Conservation (phyloP, 352 stramenopile species). For the Phytophthora pseudosyringae region DNA sequence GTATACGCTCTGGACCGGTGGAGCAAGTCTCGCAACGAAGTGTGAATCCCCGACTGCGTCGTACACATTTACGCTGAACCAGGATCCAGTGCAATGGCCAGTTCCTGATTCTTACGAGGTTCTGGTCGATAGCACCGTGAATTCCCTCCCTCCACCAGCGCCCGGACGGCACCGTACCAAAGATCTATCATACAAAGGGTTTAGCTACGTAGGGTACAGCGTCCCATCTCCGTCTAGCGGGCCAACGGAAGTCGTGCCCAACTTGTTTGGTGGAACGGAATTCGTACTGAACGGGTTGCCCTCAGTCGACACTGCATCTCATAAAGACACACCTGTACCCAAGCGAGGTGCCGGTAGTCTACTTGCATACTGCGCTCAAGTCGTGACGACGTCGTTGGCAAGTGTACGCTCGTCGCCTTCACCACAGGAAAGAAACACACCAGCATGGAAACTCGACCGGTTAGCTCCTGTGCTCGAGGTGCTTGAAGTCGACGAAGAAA, state of each 20-base stretch:
- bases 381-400: constrained; percentile 40
- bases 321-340: constrained; percentile 7
- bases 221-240: constrained; percentile 11
- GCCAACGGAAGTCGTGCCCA: not conserved
- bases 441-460: constrained; percentile 39
- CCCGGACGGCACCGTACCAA: constrained; percentile 25
- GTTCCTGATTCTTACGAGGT: constrained; percentile 8
- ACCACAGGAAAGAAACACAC: constrained; percentile 40
- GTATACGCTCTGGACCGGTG: constrained; percentile 23
- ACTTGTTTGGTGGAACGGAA: constrained; percentile 9
- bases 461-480: constrained; percentile 21
- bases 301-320: constrained; percentile 4
- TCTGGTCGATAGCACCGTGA: constrained; percentile 6
- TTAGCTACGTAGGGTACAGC: constrained; percentile 20
- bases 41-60: constrained; percentile 10
- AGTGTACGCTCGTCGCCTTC: constrained; percentile 19
- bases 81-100: constrained; percentile 14
- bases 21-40: constrained; percentile 14
- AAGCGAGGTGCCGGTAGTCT: constrained; percentile 40
- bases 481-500: constrained; percentile 29
- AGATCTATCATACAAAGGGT: constrained; percentile 20
- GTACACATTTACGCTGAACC: constrained; percentile 4
- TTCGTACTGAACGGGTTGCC: constrained; percentile 22
- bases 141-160: constrained; percentile 21
- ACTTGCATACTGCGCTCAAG: constrained; percentile 52